Evolutionary conservation across 148 eudicot genomes (phyloP), one percentile per base, ranked within the genome.

Genomic region (Dysphania ambrosioides): DNA sequence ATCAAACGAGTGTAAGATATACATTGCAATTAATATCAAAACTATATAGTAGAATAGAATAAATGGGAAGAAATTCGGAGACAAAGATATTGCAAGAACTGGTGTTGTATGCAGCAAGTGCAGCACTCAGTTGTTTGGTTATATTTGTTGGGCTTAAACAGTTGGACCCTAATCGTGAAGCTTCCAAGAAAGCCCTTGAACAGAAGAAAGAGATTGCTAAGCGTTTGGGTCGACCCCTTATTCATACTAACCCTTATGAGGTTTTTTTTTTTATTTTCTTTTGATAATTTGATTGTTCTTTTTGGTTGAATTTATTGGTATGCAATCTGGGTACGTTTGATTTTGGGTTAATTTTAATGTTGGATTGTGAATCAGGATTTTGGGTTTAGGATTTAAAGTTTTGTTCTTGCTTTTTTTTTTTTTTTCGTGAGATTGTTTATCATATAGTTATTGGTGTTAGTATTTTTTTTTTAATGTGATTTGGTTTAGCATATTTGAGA

Each of bases 111-210:
- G 98, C 98, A 65, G 98, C 97, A n/a, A 91, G 98, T 81, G 97
- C 98, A 8, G 98, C 98, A 3, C 70, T 93, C 11, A 93, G 98
- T 60, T 84, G 84, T 18, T 70, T 93, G 79, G 98, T 93, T 0
- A 68, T 93, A 72, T 87, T 89, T 51, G 87, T 79, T 19, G 97
- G 97, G 11, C 82, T 91, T 34, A 84, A 79, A 36, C 89, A 83
- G 4, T 84, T 93, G 27, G 98, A 93, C 89, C 98, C 97, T 9
- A 91, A 93, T 77, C 97, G 98, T 57, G 95, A 89, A 61, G 70
- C 98, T n/a, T 83, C 95, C 16, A 88, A 93, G 61, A 93, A 89
- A 78, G 98, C 98, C 21, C 79, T 89, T 9, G 86, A 91, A 38
- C 92, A 84, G 4, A 93, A 91, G 85, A 93, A 91, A 74, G 93